phyloP scores from a whole-genome alignment of 768 basidiomycete genomes.

The Boletus rubescentipes region DNA sequence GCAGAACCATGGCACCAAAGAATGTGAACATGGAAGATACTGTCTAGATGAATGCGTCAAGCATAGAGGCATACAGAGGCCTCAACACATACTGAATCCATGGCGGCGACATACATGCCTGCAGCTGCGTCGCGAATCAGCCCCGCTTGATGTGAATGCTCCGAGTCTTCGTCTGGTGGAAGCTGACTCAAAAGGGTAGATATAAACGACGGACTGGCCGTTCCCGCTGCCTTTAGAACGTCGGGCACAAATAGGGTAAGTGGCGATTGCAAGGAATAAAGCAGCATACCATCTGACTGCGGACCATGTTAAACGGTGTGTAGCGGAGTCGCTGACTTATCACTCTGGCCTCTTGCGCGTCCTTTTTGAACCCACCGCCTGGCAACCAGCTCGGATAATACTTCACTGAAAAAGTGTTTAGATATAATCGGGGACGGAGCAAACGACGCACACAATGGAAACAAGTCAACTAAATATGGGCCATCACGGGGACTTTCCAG shows the following conservation, averaged over 20 bases:
- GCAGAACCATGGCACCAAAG: constrained; percentile 12
- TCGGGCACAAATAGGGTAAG: background rate
- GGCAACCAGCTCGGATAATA: constrained; percentile 17
- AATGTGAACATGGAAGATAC: constrained; percentile 6
- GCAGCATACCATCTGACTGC: constrained; percentile 4
- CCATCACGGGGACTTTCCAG: background rate
- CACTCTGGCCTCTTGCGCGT: background rate
- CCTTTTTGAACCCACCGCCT: constrained; percentile 9
- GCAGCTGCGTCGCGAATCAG: constrained; percentile 16
- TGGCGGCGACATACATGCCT: constrained; percentile 7
- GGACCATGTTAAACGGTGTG: constrained; percentile 9
- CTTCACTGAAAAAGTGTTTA: constrained; percentile 1
- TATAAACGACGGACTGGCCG: constrained; percentile 8
- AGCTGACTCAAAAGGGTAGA: constrained; percentile 13
- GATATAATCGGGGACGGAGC: too few species aligned
- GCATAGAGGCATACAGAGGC: too few species aligned
- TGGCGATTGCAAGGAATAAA: background rate
- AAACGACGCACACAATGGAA: constrained; percentile 3
- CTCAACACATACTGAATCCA: constrained; percentile 7
- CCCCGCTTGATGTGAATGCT: background rate
- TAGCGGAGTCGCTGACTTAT: background rate
- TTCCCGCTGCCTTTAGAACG: constrained; percentile 6
- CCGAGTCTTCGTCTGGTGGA: constrained; percentile 3
- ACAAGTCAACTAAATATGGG: constrained; percentile 9
- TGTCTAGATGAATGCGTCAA: background rate